phyloP scores from a whole-genome alignment of 306 rosid species.

The Begonia fuchsioides region DNA sequence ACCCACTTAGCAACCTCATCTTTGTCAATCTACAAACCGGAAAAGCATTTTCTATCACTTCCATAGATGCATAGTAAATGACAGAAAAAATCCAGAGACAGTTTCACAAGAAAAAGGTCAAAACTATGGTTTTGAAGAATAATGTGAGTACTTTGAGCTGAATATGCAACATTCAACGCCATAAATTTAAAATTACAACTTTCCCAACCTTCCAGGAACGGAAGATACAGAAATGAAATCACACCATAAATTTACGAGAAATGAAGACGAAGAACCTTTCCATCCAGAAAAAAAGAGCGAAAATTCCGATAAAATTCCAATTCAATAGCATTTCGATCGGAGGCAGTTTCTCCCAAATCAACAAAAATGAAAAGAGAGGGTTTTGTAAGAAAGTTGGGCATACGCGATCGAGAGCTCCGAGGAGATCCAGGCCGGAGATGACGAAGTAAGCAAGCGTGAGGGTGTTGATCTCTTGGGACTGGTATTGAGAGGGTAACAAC shows the following conservation, averaged over 20 bases:
- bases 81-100: too few relatives aligned
- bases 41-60: not conserved
- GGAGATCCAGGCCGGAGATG: slow-evolving; percentile 70
- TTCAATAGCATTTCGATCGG: too few relatives aligned
- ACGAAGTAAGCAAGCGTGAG: slow-evolving; percentile 89
- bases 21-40: slow-evolving; percentile 38
- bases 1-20: slow-evolving; percentile 61
- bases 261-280: too few relatives aligned
- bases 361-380: not conserved
- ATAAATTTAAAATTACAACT: not conserved
- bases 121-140: too few relatives aligned
- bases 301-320: too few relatives aligned
- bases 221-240: too few relatives aligned
- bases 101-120: too few relatives aligned
- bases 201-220: too few relatives aligned
- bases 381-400: not conserved
- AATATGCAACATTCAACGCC: not conserved
- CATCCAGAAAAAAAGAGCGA: too few relatives aligned
- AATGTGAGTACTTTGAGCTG: not conserved
- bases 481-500: slow-evolving; percentile 47
- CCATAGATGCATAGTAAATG: too few relatives aligned
- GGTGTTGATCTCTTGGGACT: slow-evolving; percentile 66
- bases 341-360: too few relatives aligned
- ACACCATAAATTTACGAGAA: too few relatives aligned
- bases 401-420: slow-evolving; percentile 40